Evolutionary conservation across 169 alveolate genomes (phyloP).

Genomic region (Babesia caballi): DNA sequence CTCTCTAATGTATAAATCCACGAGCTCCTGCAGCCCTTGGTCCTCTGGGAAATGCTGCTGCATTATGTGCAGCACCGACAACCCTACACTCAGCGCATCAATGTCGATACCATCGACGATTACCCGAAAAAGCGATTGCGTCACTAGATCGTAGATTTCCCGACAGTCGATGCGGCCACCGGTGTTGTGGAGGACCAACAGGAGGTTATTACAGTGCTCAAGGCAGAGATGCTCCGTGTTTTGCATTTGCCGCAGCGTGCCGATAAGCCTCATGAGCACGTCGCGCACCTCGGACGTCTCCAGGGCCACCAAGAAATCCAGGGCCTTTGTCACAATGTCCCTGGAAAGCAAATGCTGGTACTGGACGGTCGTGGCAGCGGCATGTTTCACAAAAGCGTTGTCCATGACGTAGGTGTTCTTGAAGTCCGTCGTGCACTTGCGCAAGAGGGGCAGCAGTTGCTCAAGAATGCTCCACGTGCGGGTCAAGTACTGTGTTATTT

Average conservation of each 20-base stretch:
- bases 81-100: background rate
- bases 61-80: conserved; percentile 7
- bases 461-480: background rate
- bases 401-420: conserved; percentile 10
- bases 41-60: conserved; percentile 2
- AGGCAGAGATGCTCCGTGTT: background rate
- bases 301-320: background rate
- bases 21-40: background rate
- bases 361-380: background rate
- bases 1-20: conserved; percentile 1
- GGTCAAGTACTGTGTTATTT: background rate
- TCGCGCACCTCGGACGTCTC: background rate
- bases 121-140: background rate
- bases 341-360: background rate
- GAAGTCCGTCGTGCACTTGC: background rate
- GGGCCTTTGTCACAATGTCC: conserved; percentile 11
- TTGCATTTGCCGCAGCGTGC: background rate
- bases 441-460: conserved; percentile 11
- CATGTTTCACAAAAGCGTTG: conserved; percentile 8
- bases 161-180: background rate
- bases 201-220: conserved; percentile 6
- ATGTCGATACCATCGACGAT: conserved; percentile 7
- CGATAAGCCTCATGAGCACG: background rate
- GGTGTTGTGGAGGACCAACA: conserved; percentile 5
- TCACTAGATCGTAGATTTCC: background rate